Evolutionary conservation across 176 grass and related monocot genomes (phyloP).

Genomic region (Rhynchospora breviuscula): DNA sequence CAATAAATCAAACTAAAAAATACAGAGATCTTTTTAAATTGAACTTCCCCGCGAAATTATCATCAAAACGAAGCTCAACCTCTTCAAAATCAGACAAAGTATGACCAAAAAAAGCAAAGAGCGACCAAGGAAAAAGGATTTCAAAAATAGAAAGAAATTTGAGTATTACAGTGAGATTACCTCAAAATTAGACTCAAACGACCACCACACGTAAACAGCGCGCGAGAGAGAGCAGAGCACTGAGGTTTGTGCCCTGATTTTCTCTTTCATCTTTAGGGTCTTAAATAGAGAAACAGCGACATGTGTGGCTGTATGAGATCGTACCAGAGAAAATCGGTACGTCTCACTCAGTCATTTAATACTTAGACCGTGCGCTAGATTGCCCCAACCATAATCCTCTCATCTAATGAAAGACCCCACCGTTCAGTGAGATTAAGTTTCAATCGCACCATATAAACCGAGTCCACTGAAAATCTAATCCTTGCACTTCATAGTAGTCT

Average conservation of each 20-base stretch:
- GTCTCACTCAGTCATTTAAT: background rate
- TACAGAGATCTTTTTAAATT: background rate
- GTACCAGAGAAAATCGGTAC: background rate
- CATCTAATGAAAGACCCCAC: background rate
- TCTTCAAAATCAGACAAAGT: background rate
- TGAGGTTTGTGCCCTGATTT: constrained; percentile 17
- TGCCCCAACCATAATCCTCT: background rate
- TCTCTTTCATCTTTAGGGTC: background rate
- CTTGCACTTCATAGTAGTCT: background rate
- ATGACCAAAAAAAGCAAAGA: background rate
- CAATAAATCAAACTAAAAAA: background rate
- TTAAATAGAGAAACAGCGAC: constrained; percentile 32
- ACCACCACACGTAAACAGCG: background rate
- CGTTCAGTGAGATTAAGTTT: background rate
- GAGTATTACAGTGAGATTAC: background rate
- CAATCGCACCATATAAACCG: background rate
- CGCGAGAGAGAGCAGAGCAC: constrained; percentile 7
- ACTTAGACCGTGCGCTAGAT: background rate
- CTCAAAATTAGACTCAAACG: background rate
- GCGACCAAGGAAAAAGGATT: background rate
- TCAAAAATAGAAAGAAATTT: background rate
- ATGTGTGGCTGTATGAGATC: constrained; percentile 7
- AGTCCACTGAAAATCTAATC: background rate
- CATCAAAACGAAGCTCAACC: background rate
- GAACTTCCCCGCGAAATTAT: background rate